Conservation (phyloP, 306 rosid genomes). For the Dalbergia cultrata region DNA sequence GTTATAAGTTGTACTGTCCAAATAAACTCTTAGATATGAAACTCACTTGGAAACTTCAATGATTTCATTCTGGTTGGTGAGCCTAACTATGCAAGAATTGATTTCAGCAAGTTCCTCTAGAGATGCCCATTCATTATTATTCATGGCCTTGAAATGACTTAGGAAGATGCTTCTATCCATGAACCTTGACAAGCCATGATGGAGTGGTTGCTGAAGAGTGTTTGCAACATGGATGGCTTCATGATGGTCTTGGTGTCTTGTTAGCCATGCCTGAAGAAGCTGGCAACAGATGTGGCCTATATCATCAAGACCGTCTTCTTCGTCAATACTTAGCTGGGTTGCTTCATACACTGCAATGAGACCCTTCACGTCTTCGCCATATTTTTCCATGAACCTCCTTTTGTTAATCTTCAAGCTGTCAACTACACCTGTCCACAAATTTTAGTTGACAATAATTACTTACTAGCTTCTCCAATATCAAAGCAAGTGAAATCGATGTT, state of each 20-base stretch:
- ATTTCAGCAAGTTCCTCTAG: constrained; percentile 46
- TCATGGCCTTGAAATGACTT: background rate
- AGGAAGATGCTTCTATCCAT: constrained; percentile 26
- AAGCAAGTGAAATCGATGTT: too few relatives aligned
- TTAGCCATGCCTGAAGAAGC: constrained; percentile 45
- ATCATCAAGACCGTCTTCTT: constrained; percentile 50
- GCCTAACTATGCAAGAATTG: constrained; percentile 43
- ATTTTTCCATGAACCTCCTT: constrained; percentile 8
- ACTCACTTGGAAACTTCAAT: constrained; percentile 48
- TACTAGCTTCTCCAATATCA: too few relatives aligned
- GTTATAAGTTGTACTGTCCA: too few relatives aligned
- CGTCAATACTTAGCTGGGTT: constrained; percentile 49
- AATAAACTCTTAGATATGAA: too few relatives aligned
- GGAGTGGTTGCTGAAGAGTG: constrained; percentile 50
- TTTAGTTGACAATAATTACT: background rate
- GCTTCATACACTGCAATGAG: constrained; percentile 56
- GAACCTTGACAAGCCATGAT: constrained; percentile 54
- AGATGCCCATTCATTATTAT: constrained; percentile 40
- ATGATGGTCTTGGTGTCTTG: constrained; percentile 29
- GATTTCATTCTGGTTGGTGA: constrained; percentile 50
- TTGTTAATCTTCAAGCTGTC: constrained; percentile 33
- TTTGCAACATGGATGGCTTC: constrained; percentile 20
- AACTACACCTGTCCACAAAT: constrained; percentile 45
- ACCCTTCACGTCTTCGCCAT: constrained; percentile 47
- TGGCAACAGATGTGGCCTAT: constrained; percentile 36